These are phyloP conservation scores for Nakazawaea holstii DNA, from an alignment of 805 yeast genomes.

Conservation along the genomic window DNA sequence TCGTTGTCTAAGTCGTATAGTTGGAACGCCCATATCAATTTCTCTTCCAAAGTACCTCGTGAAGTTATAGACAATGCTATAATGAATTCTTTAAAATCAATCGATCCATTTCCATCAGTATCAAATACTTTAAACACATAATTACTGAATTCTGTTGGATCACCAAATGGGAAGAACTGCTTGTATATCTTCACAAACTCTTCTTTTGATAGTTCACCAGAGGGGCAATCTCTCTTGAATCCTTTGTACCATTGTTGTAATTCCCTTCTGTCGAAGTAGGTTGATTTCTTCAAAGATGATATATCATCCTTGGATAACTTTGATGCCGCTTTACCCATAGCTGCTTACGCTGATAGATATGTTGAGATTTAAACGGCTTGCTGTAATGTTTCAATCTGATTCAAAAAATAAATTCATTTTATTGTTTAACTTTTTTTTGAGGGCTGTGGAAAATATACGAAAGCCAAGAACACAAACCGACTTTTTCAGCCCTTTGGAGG, in stretches of 20 bases:
- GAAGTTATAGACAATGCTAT: slow-evolving; percentile 82
- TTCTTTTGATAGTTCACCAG: slow-evolving; percentile 78
- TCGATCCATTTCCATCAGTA: slow-evolving; percentile 68
- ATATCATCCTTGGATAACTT: slow-evolving; percentile 89
- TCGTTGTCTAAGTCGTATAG: slow-evolving; percentile 79
- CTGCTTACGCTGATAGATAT: too few relatives aligned
- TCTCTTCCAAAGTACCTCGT: slow-evolving; percentile 80
- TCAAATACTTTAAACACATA: slow-evolving; percentile 89
- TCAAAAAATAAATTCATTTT: too few relatives aligned
- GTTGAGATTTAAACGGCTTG: too few relatives aligned
- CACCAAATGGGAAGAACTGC: slow-evolving; percentile 98
- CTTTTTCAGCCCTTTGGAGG: too few relatives aligned
- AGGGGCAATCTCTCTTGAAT: slow-evolving; percentile 87
- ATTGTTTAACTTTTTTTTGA: too few relatives aligned
- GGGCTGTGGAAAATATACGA: too few relatives aligned
- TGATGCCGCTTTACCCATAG: slow-evolving; percentile 93
- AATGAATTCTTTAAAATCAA: slow-evolving; percentile 91
- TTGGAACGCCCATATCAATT: slow-evolving; percentile 83
- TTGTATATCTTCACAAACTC: slow-evolving; percentile 90
- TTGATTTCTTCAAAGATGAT: slow-evolving; percentile 71
- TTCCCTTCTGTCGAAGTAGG: slow-evolving; percentile 90
- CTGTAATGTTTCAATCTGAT: too few relatives aligned
- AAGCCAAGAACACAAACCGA: too few relatives aligned
- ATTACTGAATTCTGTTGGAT: slow-evolving; percentile 86
- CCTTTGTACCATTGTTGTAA: slow-evolving; percentile 99